A percentile compares a stretch with the other conserved stretches of the same genome.
Conservation (phyloP, 441 rosid genomes). For the Corymbia calophylla region DNA sequence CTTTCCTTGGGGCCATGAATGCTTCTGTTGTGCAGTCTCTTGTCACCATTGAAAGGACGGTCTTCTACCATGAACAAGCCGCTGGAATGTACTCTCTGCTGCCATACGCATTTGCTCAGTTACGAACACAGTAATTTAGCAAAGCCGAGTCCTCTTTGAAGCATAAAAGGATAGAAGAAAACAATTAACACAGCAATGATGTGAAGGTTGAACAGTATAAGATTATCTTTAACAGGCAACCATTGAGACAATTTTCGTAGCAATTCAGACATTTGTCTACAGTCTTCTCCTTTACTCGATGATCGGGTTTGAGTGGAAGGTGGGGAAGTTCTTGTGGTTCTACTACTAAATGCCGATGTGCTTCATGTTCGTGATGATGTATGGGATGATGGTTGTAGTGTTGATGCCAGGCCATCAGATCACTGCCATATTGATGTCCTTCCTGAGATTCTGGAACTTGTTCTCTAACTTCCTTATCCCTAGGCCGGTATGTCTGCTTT, state of each 20-base stretch:
- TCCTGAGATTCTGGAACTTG: background rate
- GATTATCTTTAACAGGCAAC: background rate
- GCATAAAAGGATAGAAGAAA: background rate
- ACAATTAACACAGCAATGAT: background rate
- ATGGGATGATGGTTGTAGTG: no score
- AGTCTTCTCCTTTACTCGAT: background rate
- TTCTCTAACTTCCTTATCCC: background rate
- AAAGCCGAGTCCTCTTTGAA: background rate
- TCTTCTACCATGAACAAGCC: constrained; percentile 32
- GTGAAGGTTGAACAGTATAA: background rate
- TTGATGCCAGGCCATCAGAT: no score
- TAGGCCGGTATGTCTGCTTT: background rate
- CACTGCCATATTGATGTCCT: no score
- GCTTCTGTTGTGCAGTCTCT: constrained; percentile 51
- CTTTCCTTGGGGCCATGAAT: constrained; percentile 73
- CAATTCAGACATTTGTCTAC: background rate
- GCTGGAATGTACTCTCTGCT: background rate
- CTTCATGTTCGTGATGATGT: no score
- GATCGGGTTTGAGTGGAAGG: background rate
- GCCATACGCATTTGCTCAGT: constrained; percentile 81
- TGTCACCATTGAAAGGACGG: constrained; percentile 63
- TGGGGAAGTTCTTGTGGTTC: background rate
- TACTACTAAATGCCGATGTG: background rate
- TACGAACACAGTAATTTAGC: background rate
- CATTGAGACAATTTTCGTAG: background rate